Conservation (phyloP, 2,329 filamentous ascomycete genomes). For the Emericellopsis atlantica region DNA sequence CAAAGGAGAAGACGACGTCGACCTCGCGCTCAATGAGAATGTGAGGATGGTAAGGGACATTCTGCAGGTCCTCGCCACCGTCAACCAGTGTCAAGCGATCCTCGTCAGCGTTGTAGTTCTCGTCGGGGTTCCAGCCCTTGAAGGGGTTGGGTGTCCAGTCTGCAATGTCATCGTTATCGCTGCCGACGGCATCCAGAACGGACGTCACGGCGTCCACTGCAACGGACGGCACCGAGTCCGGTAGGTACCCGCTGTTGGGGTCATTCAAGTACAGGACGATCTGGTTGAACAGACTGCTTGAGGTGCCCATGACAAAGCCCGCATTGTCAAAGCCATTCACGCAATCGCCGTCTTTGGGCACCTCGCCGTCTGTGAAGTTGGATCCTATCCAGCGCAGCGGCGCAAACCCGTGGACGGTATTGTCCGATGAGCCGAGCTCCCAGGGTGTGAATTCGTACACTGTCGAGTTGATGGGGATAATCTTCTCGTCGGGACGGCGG, state of each 20-base stretch:
- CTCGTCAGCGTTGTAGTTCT: slow-evolving; percentile 28
- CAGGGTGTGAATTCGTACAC: slow-evolving; percentile 54
- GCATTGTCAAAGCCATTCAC: slow-evolving; percentile 62
- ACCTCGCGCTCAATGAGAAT: slow-evolving; percentile 34
- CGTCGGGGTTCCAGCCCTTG: slow-evolving; percentile 33
- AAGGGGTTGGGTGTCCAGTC: slow-evolving; percentile 52
- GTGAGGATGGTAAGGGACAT: slow-evolving; percentile 63
- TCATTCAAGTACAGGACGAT: slow-evolving; percentile 54
- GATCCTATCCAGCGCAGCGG: slow-evolving; percentile 48
- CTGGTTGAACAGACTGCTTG: slow-evolving; percentile 68
- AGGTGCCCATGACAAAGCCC: slow-evolving; percentile 73
- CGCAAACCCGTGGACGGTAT: slow-evolving; percentile 45
- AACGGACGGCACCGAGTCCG: slow-evolving; percentile 32
- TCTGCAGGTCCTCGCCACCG: slow-evolving; percentile 68
- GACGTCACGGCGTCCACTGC: slow-evolving; percentile 29
- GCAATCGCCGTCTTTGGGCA: slow-evolving; percentile 30
- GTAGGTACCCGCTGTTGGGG: slow-evolving; percentile 28
- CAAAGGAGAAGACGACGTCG: slow-evolving; percentile 52
- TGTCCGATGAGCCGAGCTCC: slow-evolving; percentile 54
- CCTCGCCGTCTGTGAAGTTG: slow-evolving; percentile 36
- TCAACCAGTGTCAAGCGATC: slow-evolving; percentile 61
- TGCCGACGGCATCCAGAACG: slow-evolving; percentile 42
- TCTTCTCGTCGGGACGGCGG: slow-evolving; percentile 27
- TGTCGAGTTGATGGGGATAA: slow-evolving; percentile 41
- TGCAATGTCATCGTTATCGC: slow-evolving; percentile 61